Base-by-base conservation (phyloP, 164 flowering plant species). In the Tetracentron sinense region DNA sequence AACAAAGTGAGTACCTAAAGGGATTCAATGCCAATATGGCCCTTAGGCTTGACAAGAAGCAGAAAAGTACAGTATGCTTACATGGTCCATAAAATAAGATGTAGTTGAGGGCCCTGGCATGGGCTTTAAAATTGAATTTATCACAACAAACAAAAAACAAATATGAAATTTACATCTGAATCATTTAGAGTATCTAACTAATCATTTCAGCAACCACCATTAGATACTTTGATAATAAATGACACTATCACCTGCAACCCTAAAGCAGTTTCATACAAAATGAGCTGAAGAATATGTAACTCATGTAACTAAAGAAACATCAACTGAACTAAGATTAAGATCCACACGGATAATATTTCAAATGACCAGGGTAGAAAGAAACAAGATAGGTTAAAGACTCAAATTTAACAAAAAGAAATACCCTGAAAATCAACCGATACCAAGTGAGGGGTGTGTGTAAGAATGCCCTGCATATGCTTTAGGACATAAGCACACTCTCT, bases 401-500 rank as follows among this genome's bases (percentile, higher is more conserved):
- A 25, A 11, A 46, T 42, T 30, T 8, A 33, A n/a, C n/a, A n/a
- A n/a, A 48, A 64, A 57, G 12, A 59, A 64, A 53, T 79, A 92
- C 98, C 98, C 81, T 82, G 85, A 56, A 82, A 77, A 67, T 74
- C 83, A 63, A 93, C 60, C 16, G 97, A 87, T 54, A 93, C 66
- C 78, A 93, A 55, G 48, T 96, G 97, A 53, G 97, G 97, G 17
- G 96, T 90, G 71, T 87, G 87, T 8, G 91, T 86, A 52, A 54
- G 68, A 55, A 72, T 66, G 17, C 98, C 96, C 98, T 89, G 82
- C 74, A 82, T 7, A 70, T 29, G 44, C 50, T 31, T 26, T 20
- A 62, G 27, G n/a, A 33, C 11, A 61, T 35, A 20, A 70, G 53
- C 38, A 68, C 4, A 62, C 42, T 5, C 62, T 7, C 42, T 33